These are phyloP conservation scores for Petunia secreta DNA, from an alignment of 257 asterid genomes.

Conservation along the genomic window DNA sequence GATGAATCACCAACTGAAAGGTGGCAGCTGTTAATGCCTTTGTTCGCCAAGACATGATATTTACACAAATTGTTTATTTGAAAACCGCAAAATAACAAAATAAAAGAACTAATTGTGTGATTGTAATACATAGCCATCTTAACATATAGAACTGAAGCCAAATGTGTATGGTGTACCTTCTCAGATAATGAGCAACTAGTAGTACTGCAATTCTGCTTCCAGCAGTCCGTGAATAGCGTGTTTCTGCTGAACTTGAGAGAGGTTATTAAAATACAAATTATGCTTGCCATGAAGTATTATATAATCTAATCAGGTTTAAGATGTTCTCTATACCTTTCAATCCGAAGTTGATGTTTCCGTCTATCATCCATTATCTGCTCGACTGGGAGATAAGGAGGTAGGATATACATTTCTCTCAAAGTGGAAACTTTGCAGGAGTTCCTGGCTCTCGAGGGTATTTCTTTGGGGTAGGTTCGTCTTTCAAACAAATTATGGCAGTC, in stretches of 20 bases:
- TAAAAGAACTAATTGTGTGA: background rate
- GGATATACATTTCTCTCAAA: slow-evolving; percentile 39
- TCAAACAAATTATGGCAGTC: slow-evolving; percentile 77
- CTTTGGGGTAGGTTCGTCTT: slow-evolving; percentile 74
- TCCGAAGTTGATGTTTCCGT: background rate
- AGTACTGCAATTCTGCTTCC: slow-evolving; percentile 16
- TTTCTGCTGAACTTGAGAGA: slow-evolving; percentile 15
- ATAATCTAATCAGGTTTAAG: too few relatives aligned
- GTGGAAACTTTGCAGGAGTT: slow-evolving; percentile 80
- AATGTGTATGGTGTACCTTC: background rate
- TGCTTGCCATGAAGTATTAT: too few relatives aligned
- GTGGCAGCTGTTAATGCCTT: background rate
- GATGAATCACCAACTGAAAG: slow-evolving; percentile 2
- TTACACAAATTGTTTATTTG: background rate
- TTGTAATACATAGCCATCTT: slow-evolving; percentile 6
- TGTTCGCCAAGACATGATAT: background rate
- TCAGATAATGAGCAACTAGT: background rate
- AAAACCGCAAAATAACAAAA: background rate
- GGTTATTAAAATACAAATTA: background rate
- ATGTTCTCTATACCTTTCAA: too few relatives aligned
- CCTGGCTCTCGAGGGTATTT: slow-evolving; percentile 89
- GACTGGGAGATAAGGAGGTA: slow-evolving; percentile 7
- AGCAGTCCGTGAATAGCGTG: background rate
- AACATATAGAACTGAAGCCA: background rate
- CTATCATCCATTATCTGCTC: slow-evolving; percentile 23